Base-by-base conservation (phyloP, 202 grass and related monocot genomes). In the Eragrostis tef region DNA sequence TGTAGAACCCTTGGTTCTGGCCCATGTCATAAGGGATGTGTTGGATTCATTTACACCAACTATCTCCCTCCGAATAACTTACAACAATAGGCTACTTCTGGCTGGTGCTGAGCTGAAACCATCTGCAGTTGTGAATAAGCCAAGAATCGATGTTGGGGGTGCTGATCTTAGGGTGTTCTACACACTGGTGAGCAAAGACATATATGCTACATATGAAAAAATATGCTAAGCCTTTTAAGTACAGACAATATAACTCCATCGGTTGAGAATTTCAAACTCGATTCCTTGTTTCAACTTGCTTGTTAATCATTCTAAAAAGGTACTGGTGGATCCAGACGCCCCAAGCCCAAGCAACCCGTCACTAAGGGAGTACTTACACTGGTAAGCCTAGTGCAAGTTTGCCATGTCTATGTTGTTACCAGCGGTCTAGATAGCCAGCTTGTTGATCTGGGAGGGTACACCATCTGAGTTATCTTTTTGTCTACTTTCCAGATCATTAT, bases 291-390 rank as follows among this genome's bases (percentile, higher is more conserved):
- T 41, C 10, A 74, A 19, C 22, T n/a, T 56, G 10, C 11, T 47
- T 65, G 45, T 52, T 48, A 16, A 76, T 83, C 52, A 67, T 69
- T 39, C 0, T 54, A 42, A 36, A 31, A 70, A 95, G 90, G 71
- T 95, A 61, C 6, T 92, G 73, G 86, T 92, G 68, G 93, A 95
- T 90, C 93, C 93, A 66, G 90, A 95, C 17, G 83, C 88, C 39
- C 93, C 93, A 62, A 95, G 87, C 72, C 93, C 93, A 79, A 95
- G 90, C 56, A 87, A 90, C 45, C 90, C 87, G 14, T 76, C 81
- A 67, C 54, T 90, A 80, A 85, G 83, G 60, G 93, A 96, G 72
- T 92, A 92, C 59, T 69, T 95, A 39, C 88, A 95, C 70, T 92
- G 86, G 90, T 95, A 75, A 94, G 77, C 31, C 6, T 62, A 79